phyloP scores from a whole-genome alignment of 2,329 filamentous ascomycete genomes.

The Colletotrichum zoysiae region DNA sequence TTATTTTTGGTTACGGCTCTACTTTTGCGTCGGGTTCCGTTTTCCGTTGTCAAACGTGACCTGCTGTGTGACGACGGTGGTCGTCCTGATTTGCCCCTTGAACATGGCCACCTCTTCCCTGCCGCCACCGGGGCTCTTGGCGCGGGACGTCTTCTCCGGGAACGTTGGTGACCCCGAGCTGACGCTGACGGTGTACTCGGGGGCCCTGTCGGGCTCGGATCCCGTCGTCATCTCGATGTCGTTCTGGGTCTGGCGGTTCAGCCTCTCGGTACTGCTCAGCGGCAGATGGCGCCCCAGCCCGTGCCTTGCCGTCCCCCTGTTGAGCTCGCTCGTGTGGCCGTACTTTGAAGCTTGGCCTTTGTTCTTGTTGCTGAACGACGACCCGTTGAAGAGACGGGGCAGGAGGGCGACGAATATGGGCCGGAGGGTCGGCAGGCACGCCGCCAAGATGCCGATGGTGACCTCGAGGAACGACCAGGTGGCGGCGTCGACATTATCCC shows the following conservation, averaged over 20 bases:
- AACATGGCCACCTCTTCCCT: background rate
- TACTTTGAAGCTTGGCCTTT: slow-evolving; percentile 5
- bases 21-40: background rate
- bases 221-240: slow-evolving; percentile 17
- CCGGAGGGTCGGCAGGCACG: slow-evolving; percentile 48
- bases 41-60: slow-evolving; percentile 18
- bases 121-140: background rate
- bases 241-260: slow-evolving; percentile 10
- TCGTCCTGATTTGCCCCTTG: slow-evolving; percentile 41
- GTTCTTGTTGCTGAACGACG: background rate
- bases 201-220: background rate
- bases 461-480: slow-evolving; percentile 50
- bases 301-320: slow-evolving; percentile 38
- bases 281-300: slow-evolving; percentile 12
- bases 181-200: slow-evolving; percentile 39
- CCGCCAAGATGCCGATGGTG: slow-evolving; percentile 48
- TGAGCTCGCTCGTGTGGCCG: slow-evolving; percentile 29
- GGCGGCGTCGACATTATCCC: slow-evolving; percentile 49
- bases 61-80: slow-evolving; percentile 45
- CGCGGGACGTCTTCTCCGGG: background rate
- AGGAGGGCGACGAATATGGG: slow-evolving; percentile 46
- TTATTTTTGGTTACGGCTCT: background rate
- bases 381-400: slow-evolving; percentile 42
- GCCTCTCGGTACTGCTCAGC: slow-evolving; percentile 10
- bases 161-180: background rate